Evolutionary conservation across 2,329 filamentous ascomycete genomes (phyloP).

Genomic region (Microsporum ferrugineum): DNA sequence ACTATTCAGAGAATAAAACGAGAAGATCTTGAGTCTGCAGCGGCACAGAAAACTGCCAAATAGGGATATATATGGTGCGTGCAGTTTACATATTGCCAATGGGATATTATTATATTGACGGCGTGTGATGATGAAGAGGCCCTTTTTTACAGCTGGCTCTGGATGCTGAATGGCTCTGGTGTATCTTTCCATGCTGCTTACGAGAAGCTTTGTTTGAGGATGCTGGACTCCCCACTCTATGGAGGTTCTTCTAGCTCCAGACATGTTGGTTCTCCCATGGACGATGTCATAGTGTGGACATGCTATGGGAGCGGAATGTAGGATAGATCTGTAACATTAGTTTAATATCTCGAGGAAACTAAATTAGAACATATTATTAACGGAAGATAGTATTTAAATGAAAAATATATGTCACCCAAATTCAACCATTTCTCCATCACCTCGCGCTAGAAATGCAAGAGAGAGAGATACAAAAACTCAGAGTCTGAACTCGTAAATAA

Average conservation of each 20-base stretch:
- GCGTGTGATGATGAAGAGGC: too few relatives aligned
- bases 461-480: background rate
- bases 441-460: background rate
- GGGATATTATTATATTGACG: too few relatives aligned
- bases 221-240: background rate
- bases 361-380: background rate
- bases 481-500: background rate
- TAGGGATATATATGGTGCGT: background rate
- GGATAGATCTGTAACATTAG: background rate
- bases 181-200: background rate
- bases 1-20: conserved; percentile 63
- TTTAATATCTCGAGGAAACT: background rate
- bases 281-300: background rate
- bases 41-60: background rate
- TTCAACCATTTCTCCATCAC: background rate
- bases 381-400: background rate
- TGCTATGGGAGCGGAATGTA: background rate
- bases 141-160: background rate
- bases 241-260: background rate
- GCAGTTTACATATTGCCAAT: background rate
- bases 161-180: background rate
- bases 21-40: conserved; percentile 42
- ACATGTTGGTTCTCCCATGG: background rate
- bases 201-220: background rate
- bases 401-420: background rate